These are phyloP conservation scores for Calonectria naviculata DNA, from an alignment of 2,329 filamentous ascomycete genomes.

Conservation along the genomic window DNA sequence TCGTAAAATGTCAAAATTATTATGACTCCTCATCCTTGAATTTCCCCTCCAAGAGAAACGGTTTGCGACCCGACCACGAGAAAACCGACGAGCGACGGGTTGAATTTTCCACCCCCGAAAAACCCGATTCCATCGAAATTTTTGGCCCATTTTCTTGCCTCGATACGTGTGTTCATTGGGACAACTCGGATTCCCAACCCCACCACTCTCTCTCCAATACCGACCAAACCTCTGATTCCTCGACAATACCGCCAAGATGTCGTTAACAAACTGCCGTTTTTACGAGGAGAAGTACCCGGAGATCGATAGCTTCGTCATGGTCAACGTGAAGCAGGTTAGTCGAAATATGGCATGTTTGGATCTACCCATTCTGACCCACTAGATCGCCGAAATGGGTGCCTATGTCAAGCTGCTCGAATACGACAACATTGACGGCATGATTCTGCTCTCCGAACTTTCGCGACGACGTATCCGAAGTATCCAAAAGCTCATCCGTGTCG, in stretches of 20 bases:
- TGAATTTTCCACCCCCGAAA: conserved; percentile 9
- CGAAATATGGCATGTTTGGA: conserved; percentile 21
- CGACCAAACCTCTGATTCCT: conserved; percentile 34
- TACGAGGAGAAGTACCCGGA: conserved; percentile 96
- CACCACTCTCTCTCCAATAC: conserved; percentile 42
- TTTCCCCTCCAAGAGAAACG: conserved; percentile 34
- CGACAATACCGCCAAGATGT: conserved; percentile 75
- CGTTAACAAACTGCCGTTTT: conserved; percentile 95
- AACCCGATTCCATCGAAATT: conserved; percentile 17
- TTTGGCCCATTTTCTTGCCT: conserved; percentile 24
- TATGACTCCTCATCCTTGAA: conserved; percentile 50
- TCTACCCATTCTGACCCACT: conserved; percentile 31
- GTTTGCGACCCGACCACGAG: conserved; percentile 36
- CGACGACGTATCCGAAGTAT: conserved; percentile 98
- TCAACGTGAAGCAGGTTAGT: conserved; percentile 96
- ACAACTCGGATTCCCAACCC: conserved; percentile 42
- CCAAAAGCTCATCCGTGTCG: conserved; percentile 98
- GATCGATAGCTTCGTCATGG: conserved; percentile 99
- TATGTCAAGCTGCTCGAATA: conserved; percentile 99
- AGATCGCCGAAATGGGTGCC: conserved; percentile 99
- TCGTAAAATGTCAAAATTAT: conserved; percentile 59
- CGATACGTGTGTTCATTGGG: conserved; percentile 37
- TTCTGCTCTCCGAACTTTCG: conserved; percentile 95
- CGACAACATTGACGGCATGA: conserved; percentile 99
- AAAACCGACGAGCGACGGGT: conserved; percentile 23